Percentiles rank a stretch among this genome's conserved stretches.
Conservation (phyloP, 176 grass and related monocot genomes). For the Pontederia crassipes region DNA sequence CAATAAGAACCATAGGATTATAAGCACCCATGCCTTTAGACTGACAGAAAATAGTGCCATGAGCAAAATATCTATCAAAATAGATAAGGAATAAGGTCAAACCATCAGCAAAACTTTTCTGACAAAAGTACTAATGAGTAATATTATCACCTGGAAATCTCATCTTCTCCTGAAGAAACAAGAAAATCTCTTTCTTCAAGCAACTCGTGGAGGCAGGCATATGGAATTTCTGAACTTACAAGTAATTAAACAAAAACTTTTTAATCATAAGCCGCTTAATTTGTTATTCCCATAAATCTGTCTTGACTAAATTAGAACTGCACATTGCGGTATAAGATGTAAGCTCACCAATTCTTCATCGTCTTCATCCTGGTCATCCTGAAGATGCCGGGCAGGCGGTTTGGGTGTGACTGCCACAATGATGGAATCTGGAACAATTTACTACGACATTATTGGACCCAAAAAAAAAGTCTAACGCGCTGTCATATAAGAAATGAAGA, state of each 20-base stretch:
- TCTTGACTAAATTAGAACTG: too few relatives aligned
- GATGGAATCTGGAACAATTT: slow-evolving; percentile 25
- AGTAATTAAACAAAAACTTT: too few relatives aligned
- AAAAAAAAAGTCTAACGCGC: too few relatives aligned
- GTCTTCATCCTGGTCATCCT: slow-evolving; percentile 19
- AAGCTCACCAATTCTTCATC: slow-evolving; percentile 28
- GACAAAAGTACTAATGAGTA: neutral
- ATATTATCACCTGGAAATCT: slow-evolving; percentile 56
- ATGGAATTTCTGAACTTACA: slow-evolving; percentile 20
- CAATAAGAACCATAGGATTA: slow-evolving; percentile 63
- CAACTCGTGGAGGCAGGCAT: slow-evolving; percentile 44
- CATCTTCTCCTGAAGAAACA: slow-evolving; percentile 73
- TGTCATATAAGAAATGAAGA: too few relatives aligned
- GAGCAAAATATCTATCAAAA: slow-evolving; percentile 72
- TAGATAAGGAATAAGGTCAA: slow-evolving; percentile 12
- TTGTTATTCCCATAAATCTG: too few relatives aligned
- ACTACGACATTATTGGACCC: neutral
- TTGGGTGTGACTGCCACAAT: slow-evolving; percentile 32
- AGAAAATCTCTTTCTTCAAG: slow-evolving; percentile 66
- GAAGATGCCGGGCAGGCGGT: slow-evolving; percentile 30
- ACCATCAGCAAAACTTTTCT: slow-evolving; percentile 6
- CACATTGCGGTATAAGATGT: too few relatives aligned
- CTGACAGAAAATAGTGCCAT: slow-evolving; percentile 78
- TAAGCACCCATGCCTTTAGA: slow-evolving; percentile 65
- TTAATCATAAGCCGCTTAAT: too few relatives aligned